Base-by-base conservation (phyloP, 768 basidiomycete genomes). In the Lenzites betulinus region DNA sequence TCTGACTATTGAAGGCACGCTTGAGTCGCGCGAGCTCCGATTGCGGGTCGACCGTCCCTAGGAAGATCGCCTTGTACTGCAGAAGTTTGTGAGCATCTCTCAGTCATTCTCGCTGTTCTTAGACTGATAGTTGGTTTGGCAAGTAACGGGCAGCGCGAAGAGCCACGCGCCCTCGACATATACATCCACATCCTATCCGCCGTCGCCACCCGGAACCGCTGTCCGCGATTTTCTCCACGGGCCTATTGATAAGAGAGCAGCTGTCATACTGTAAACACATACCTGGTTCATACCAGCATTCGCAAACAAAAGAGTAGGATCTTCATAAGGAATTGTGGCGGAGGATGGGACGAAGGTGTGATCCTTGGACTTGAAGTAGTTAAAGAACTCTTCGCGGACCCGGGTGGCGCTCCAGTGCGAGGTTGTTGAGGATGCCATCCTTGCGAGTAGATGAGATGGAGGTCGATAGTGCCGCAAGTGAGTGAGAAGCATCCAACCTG, bases 211-310 rank as follows among this genome's bases (percentile, higher is more conserved):
- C n/a, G n/a, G n/a, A n/a, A n/a, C n/a, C n/a, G n/a, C n/a, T n/a
- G n/a, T n/a, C n/a, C n/a, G n/a, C n/a, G n/a, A n/a, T n/a, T n/a
- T n/a, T n/a, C n/a, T n/a, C n/a, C n/a, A n/a, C n/a, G n/a, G n/a
- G n/a, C n/a, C n/a, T n/a, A n/a, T n/a, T n/a, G n/a, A n/a, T n/a
- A n/a, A n/a, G n/a, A n/a, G n/a, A n/a, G n/a, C n/a, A n/a, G n/a
- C n/a, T n/a, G 20, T 12, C n/a, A 35, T 23, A 38, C 7, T 16
- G 4, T 26, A 18, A 22, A 9, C 39, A 64, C 77, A 36, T 66
- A 85, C 91, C 82, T 94, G 93, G 71, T 95, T 95, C 93, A 95
- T 96, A 60, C 97, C 97, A 64, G 96, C 96, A 80, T 99, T 99
- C 59, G 95, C 94, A 69, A 99, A 99, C 56, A 98, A 86, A 38